phyloP scores from a whole-genome alignment of 352 stramenopile genomes.

The Phytophthora pluvialis region DNA sequence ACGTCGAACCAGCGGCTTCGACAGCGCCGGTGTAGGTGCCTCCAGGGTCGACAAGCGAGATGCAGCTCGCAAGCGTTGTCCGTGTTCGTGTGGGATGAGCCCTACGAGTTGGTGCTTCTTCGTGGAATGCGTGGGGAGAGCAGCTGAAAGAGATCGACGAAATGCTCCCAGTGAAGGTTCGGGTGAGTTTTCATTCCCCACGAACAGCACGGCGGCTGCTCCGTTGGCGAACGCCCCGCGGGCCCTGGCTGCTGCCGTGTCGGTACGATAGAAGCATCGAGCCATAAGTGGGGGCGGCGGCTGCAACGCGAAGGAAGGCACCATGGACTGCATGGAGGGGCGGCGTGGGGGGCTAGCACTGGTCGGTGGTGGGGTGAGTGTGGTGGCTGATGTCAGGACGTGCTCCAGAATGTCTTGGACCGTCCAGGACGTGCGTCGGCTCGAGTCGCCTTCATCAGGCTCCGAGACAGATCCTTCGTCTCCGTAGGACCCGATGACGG shows the following conservation, averaged over 20 bases:
- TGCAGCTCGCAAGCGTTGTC: conserved; percentile 24
- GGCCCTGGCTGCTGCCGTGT: conserved; percentile 45
- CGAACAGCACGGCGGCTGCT: conserved; percentile 56
- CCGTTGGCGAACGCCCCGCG: conserved; percentile 53
- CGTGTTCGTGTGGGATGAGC: conserved; percentile 38
- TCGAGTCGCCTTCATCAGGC: conserved; percentile 29
- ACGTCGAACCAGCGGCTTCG: conserved; percentile 7
- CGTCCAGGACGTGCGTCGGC: conserved; percentile 36
- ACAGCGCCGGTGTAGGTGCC: background rate
- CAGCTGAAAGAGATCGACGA: conserved; percentile 22
- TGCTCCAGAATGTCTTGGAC: conserved; percentile 30
- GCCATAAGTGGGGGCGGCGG: conserved; percentile 41
- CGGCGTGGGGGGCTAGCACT: conserved; percentile 10
- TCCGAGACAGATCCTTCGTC: conserved; percentile 19
- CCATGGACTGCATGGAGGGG: conserved; percentile 24
- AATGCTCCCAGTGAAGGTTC: conserved; percentile 35
- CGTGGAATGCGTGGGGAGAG: conserved; percentile 6
- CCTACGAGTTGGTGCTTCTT: conserved; percentile 32
- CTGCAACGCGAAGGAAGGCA: conserved; percentile 21
- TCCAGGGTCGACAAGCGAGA: conserved; percentile 23
- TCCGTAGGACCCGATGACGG: conserved; percentile 26
- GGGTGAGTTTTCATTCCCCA: conserved; percentile 38
- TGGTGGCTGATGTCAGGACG: conserved; percentile 12
- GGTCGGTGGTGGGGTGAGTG: conserved; percentile 2
- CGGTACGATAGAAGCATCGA: conserved; percentile 58